Evolutionary conservation across 441 rosid genomes (phyloP).

Genomic region (Erodium trifolium): DNA sequence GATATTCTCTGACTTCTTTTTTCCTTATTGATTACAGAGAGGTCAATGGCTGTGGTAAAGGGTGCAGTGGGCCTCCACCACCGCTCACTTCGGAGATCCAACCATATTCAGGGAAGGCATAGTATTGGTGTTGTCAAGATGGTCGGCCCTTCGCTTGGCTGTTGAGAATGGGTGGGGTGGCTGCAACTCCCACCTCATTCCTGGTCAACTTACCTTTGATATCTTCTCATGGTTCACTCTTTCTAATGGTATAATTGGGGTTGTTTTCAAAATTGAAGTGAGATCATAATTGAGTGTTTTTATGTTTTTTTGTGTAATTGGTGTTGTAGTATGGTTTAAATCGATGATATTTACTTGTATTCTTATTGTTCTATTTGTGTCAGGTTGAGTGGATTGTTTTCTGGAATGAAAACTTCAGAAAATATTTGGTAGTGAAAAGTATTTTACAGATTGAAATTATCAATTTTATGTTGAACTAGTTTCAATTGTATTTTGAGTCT

Average conservation of each 20-base stretch:
- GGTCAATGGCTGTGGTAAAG: neutral
- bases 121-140: slow-evolving; percentile 42
- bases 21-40: too few relatives aligned
- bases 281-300: neutral
- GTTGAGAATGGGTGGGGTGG: slow-evolving; percentile 92
- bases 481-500: neutral
- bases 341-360: too few relatives aligned
- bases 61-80: neutral
- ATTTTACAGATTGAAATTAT: neutral
- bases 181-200: slow-evolving; percentile 40
- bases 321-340: too few relatives aligned
- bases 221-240: slow-evolving; percentile 46
- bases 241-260: slow-evolving; percentile 31
- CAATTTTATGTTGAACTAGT: neutral
- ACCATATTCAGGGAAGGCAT: slow-evolving; percentile 48
- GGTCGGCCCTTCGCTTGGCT: slow-evolving; percentile 81
- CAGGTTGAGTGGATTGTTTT: too few relatives aligned
- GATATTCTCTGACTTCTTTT: too few relatives aligned
- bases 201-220: slow-evolving; percentile 40
- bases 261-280: neutral
- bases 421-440: too few relatives aligned
- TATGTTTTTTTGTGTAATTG: neutral
- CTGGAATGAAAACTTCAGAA: too few relatives aligned
- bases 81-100: neutral
- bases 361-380: too few relatives aligned